These are phyloP conservation scores for Venturia aucupariae DNA, from an alignment of 2,329 filamentous ascomycete genomes.

Conservation along the genomic window DNA sequence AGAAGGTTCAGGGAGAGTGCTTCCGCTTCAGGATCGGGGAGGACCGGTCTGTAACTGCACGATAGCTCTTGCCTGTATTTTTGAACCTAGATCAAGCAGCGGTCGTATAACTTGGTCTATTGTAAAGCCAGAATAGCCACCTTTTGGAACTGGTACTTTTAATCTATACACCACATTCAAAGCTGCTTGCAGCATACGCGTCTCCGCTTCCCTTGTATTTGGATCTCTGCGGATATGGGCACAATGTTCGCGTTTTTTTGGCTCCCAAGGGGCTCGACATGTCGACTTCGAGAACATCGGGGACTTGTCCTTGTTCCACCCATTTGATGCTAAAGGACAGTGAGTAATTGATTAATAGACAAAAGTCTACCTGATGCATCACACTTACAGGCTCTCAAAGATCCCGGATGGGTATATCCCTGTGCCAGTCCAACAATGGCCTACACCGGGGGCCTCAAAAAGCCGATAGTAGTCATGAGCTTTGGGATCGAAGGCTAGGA, in stretches of 20 bases:
- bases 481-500: constrained; percentile 12
- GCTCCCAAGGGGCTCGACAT: neutral
- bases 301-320: constrained; percentile 14
- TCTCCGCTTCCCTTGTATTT: constrained; percentile 3
- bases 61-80: too few species aligned
- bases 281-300: constrained; percentile 7
- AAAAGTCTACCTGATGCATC: too few species aligned
- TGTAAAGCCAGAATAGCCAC: too few species aligned
- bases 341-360: neutral
- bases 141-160: too few species aligned
- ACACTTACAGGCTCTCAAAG: constrained; percentile 12
- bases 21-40: too few species aligned
- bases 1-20: too few species aligned
- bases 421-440: constrained; percentile 13
- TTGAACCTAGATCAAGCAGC: neutral
- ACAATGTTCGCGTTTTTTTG: constrained; percentile 9
- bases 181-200: neutral
- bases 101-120: neutral
- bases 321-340: neutral
- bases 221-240: constrained; percentile 13
- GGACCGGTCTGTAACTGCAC: too few species aligned
- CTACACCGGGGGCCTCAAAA: constrained; percentile 17
- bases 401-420: constrained; percentile 11
- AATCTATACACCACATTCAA: neutral
- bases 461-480: constrained; percentile 16